phyloP scores from a whole-genome alignment of 139 green algal genomes.

The Mesostigma viride region DNA sequence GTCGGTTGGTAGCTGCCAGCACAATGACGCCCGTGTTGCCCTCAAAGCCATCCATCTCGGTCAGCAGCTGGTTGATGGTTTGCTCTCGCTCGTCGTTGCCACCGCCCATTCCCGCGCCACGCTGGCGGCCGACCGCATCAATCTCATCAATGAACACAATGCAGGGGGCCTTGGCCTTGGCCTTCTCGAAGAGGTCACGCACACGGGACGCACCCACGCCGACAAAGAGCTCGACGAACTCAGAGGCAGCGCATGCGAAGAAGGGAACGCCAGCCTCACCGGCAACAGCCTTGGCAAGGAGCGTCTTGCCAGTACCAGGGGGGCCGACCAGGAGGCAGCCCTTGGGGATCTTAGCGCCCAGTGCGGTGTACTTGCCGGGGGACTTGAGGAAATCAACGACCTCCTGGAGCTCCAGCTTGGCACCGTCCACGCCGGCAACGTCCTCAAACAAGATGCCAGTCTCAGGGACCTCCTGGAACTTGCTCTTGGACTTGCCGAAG shows the following conservation, averaged over 20 bases:
- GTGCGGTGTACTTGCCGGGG: constrained; percentile 86
- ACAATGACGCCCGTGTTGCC: constrained; percentile 87
- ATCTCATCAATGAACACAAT: constrained; percentile 99
- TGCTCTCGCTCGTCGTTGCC: constrained; percentile 99
- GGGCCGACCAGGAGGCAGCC: constrained; percentile 86
- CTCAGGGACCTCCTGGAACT: constrained; percentile 98
- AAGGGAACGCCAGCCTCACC: constrained; percentile 95
- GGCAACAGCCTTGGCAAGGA: constrained; percentile 80
- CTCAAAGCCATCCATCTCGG: constrained; percentile 52
- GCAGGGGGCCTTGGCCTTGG: constrained; percentile 89
- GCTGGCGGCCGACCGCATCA: constrained; percentile 89
- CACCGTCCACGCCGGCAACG: constrained; percentile 90
- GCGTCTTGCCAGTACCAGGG: constrained; percentile 78
- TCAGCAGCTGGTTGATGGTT: constrained; percentile 96
- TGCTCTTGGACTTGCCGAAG: constrained; percentile 91
- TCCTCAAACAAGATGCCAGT: constrained; percentile 94
- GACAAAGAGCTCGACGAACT: constrained; percentile 99
- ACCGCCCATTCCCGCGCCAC: constrained; percentile 92
- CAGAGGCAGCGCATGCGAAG: constrained; percentile 81
- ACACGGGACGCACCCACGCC: constrained; percentile 88
- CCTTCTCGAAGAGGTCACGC: constrained; percentile 79
- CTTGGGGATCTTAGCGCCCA: constrained; percentile 94
- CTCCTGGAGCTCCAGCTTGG: constrained; percentile 96
- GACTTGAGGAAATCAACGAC: constrained; percentile 96
- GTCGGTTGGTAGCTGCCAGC: constrained; percentile 92